These are phyloP conservation scores for Candida chauliodis DNA, from an alignment of 805 yeast species.

Conservation along the genomic window DNA sequence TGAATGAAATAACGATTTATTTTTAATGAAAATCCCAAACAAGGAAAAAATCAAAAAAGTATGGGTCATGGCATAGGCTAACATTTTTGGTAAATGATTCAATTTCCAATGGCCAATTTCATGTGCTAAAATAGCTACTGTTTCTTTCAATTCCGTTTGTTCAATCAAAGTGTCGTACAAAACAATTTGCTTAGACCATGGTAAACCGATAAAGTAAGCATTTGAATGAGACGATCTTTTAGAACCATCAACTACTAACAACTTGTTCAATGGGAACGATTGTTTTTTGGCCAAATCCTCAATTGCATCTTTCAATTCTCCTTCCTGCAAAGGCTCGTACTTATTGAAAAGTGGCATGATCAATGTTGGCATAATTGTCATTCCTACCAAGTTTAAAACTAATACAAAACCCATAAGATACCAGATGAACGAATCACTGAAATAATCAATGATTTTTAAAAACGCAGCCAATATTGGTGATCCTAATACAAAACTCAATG, in stretches of 20 bases:
- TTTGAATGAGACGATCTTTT: slow-evolving; percentile 94
- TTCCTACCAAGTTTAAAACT: slow-evolving; percentile 65
- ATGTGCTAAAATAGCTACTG: slow-evolving; percentile 95
- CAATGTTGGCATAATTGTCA: slow-evolving; percentile 76
- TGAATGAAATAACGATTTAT: slow-evolving; percentile 69
- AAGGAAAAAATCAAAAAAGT: slow-evolving; percentile 62
- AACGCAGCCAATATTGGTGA: slow-evolving; percentile 72
- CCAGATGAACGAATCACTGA: slow-evolving; percentile 76
- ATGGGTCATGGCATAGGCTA: slow-evolving; percentile 62
- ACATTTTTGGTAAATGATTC: slow-evolving; percentile 78
- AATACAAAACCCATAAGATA: slow-evolving; percentile 74
- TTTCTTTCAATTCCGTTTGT: slow-evolving; percentile 71
- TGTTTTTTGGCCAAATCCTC: slow-evolving; percentile 73
- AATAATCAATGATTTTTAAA: slow-evolving; percentile 75
- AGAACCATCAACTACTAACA: slow-evolving; percentile 94
- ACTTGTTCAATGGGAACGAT: slow-evolving; percentile 79
- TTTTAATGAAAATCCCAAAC: slow-evolving; percentile 78
- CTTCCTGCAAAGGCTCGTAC: slow-evolving; percentile 83
- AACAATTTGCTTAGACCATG: slow-evolving; percentile 96
- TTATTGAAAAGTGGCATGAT: slow-evolving; percentile 94
- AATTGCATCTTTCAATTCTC: slow-evolving; percentile 78
- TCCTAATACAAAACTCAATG: slow-evolving; percentile 56
- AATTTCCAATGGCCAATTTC: slow-evolving; percentile 98
- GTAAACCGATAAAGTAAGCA: slow-evolving; percentile 94
- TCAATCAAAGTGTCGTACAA: slow-evolving; percentile 87